These are phyloP conservation scores for Blastobotrys capitulatus DNA, from an alignment of 1,139 yeast genomes.

Conservation along the genomic window DNA sequence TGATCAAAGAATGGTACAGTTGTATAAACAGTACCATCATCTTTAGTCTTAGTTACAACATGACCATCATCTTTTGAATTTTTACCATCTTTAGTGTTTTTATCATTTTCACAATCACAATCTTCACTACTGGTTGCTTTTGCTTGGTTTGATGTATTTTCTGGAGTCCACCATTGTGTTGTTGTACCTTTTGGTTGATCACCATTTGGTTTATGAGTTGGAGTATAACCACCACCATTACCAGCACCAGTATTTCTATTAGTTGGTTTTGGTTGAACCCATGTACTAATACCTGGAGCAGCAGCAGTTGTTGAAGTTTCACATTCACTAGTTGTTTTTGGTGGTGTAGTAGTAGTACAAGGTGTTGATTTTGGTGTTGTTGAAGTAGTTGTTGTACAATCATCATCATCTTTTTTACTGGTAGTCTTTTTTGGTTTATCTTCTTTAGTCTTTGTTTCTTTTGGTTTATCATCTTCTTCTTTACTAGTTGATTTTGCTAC, in stretches of 20 bases:
- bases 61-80: neutral
- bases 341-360: neutral
- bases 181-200: neutral
- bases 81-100: neutral
- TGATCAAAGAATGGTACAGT: conserved; percentile 6
- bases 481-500: neutral
- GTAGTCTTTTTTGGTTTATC: neutral
- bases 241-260: conserved; percentile 3
- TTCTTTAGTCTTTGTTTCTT: neutral
- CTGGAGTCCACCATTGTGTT: conserved; percentile 1
- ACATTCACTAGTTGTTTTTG: neutral
- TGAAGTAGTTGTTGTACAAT: neutral
- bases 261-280: neutral
- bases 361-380: neutral
- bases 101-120: conserved; percentile 1
- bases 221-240: conserved; percentile 3
- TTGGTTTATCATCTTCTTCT: neutral
- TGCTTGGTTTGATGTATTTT: neutral
- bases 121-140: neutral
- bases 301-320: neutral
- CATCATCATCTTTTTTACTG: neutral
- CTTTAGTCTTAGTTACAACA: neutral
- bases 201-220: conserved; percentile 3
- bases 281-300: neutral
- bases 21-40: conserved; percentile 3